Percentiles rank a stretch among this genome's conserved stretches.
phyloP scores from a whole-genome alignment of 139 green algal genomes.

The Haematococcus sp. region DNA sequence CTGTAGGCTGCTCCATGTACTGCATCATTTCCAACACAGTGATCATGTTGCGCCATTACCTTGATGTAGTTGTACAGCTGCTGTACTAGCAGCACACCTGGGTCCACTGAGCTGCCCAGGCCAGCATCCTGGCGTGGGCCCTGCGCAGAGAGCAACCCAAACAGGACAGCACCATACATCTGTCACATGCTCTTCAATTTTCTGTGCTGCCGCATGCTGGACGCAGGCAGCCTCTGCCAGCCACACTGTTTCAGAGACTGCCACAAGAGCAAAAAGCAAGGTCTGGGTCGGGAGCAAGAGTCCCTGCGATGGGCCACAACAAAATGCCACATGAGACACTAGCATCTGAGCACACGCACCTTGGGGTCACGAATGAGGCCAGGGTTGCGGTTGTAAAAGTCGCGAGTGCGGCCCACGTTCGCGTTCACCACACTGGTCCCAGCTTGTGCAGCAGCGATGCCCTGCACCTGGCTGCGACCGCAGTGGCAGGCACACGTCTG shows the following conservation, averaged over 20 bases:
- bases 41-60: too few species aligned
- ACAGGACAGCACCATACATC: background rate
- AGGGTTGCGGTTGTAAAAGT: constrained; percentile 85
- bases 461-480: constrained; percentile 22
- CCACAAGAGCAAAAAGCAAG: too few species aligned
- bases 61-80: constrained; percentile 73
- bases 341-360: constrained; percentile 30
- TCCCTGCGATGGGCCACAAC: too few species aligned
- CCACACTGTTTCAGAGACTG: too few species aligned
- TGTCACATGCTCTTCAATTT: too few species aligned
- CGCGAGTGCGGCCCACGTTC: constrained; percentile 73
- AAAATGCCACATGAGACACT: too few species aligned
- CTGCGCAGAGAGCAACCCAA: too few species aligned
- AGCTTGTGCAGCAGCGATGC: constrained; percentile 23
- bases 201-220: too few species aligned
- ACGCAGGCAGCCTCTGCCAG: too few species aligned
- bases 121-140: constrained; percentile 69
- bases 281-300: too few species aligned
- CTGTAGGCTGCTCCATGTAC: too few species aligned
- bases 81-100: constrained; percentile 63
- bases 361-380: constrained; percentile 68
- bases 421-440: constrained; percentile 66
- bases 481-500: background rate
- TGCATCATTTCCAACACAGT: too few species aligned
- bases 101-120: constrained; percentile 47